Evolutionary conservation across 176 grass and related monocot species (phyloP).

Genomic region (Thalia dealbata): DNA sequence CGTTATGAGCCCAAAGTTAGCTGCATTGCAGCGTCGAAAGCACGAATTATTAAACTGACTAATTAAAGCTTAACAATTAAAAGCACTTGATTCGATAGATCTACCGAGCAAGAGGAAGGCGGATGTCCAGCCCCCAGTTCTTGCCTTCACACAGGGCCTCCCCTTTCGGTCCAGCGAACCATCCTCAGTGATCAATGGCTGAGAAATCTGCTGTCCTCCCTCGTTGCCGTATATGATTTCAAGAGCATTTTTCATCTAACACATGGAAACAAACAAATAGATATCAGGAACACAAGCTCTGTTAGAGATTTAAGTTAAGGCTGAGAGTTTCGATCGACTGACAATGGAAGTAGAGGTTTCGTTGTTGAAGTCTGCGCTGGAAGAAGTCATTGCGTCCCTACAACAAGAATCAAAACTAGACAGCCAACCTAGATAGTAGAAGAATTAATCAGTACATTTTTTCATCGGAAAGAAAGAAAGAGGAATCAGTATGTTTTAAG

Average conservation of each 20-base stretch:
- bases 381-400: too few relatives aligned
- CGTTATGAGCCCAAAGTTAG: slow-evolving; percentile 64
- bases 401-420: not conserved
- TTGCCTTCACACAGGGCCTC: slow-evolving; percentile 43
- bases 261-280: not conserved
- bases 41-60: not conserved
- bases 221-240: not conserved
- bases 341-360: too few relatives aligned
- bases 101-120: slow-evolving; percentile 59
- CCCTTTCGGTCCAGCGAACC: slow-evolving; percentile 58
- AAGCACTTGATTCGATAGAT: not conserved
- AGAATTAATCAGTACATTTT: too few relatives aligned
- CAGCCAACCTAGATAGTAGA: too few relatives aligned
- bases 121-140: slow-evolving; percentile 54
- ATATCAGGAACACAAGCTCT: too few relatives aligned
- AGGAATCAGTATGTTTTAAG: too few relatives aligned
- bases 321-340: too few relatives aligned
- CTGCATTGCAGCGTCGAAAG: slow-evolving; percentile 40
- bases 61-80: slow-evolving; percentile 1
- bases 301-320: too few relatives aligned
- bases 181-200: slow-evolving; percentile 36
- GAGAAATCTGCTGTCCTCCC: slow-evolving; percentile 20
- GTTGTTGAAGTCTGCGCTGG: too few relatives aligned
- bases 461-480: too few relatives aligned
- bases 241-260: not conserved